A percentile compares a stretch with the other conserved stretches of the same genome.
Evolutionary conservation across 805 yeast species (phyloP).

Genomic region (Clavispora santaluciae): DNA sequence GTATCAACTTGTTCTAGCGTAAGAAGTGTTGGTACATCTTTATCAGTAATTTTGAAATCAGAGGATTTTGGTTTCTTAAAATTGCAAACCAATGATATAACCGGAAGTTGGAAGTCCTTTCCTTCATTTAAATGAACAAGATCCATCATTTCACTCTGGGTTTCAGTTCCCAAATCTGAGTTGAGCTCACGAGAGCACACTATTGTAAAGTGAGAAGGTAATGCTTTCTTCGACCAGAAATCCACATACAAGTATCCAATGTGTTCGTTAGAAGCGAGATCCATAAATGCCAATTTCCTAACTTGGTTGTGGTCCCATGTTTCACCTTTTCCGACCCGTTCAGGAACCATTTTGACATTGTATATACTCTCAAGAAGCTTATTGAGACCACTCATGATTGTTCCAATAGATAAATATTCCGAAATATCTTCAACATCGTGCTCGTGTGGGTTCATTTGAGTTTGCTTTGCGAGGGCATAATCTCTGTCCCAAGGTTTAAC

Average conservation of each 20-base stretch:
- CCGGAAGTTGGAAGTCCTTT: constrained; percentile 72
- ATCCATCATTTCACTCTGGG: constrained; percentile 16
- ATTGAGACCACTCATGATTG: constrained; percentile 79
- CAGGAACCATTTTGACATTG: constrained; percentile 73
- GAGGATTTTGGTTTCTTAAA: constrained; percentile 39
- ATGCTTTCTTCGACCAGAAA: constrained; percentile 69
- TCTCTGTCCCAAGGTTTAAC: constrained; percentile 94
- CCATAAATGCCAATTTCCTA: constrained; percentile 70
- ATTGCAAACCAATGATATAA: constrained; percentile 84
- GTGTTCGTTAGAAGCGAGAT: constrained; percentile 47
- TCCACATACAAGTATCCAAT: constrained; percentile 85
- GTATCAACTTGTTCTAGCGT: constrained; percentile 84
- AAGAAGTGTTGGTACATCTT: constrained; percentile 47
- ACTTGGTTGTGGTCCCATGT: constrained; percentile 82
- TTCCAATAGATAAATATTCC: constrained; percentile 76
- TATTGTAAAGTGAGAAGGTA: constrained; percentile 94
- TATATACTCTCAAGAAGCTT: constrained; percentile 65
- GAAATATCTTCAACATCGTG: constrained; percentile 44
- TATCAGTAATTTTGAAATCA: constrained; percentile 20
- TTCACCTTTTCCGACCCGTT: constrained; percentile 60
- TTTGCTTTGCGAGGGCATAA: constrained; percentile 34
- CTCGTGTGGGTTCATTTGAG: constrained; percentile 21
- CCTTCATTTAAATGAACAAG: constrained; percentile 39
- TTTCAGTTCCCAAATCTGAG: constrained; percentile 29
- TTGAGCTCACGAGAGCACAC: constrained; percentile 85